Evolutionary conservation across 805 yeast species (phyloP).

Genomic region (Yarrowia keelungensis): DNA sequence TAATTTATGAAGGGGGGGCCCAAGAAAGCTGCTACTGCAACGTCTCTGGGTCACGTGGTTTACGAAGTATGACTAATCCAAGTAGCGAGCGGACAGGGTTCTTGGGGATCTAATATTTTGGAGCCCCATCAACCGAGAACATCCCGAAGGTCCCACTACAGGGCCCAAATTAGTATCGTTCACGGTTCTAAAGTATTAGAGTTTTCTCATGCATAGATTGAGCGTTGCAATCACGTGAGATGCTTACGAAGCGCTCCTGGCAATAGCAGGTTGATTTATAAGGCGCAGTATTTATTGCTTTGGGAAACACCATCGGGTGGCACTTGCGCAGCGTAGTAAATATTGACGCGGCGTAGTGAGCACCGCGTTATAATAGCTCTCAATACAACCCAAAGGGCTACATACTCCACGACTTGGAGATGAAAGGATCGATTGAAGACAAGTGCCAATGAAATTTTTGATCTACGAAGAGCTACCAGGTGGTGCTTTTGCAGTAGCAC

Average conservation of each 20-base stretch:
- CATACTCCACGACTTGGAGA: too few relatives aligned
- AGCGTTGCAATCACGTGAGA: constrained; percentile 29
- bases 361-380: too few relatives aligned
- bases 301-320: not conserved
- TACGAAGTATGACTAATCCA: not conserved
- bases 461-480: too few relatives aligned
- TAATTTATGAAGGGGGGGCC: too few relatives aligned
- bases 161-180: not conserved
- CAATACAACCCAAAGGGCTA: too few relatives aligned
- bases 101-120: not conserved
- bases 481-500: too few relatives aligned
- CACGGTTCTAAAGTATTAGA: not conserved
- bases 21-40: not conserved
- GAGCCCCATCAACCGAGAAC: constrained; percentile 4
- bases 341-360: too few relatives aligned
- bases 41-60: not conserved
- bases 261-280: not conserved
- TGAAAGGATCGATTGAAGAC: too few relatives aligned
- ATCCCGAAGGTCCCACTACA: constrained; percentile 8
- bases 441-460: too few relatives aligned
- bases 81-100: not conserved
- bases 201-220: constrained; percentile 9
- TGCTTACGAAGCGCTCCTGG: not conserved
- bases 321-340: not conserved
- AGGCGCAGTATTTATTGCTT: not conserved